A percentile compares a stretch with the other conserved stretches of the same genome.
Conservation (phyloP, 139 green algal genomes). For the Protoeuglena noctilucae region DNA sequence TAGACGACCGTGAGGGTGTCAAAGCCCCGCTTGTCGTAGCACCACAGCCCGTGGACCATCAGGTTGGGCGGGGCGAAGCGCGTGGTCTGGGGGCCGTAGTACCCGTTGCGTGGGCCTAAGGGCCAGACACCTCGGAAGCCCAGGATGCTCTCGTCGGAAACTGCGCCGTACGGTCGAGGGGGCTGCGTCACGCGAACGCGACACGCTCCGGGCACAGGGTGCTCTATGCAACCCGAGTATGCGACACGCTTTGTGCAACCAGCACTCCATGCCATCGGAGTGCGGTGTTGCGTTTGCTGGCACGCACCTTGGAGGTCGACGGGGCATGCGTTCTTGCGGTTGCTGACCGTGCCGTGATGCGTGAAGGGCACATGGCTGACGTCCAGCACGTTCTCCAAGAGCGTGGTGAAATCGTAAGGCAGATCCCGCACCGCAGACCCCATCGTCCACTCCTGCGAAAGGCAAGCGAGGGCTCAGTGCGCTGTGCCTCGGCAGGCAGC, state of each 20-base stretch:
- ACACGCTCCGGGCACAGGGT: too few species aligned
- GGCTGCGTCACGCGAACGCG: too few species aligned
- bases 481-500: too few species aligned
- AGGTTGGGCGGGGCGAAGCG: conserved; percentile 15
- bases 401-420: conserved; percentile 20
- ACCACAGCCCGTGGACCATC: conserved; percentile 29
- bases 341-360: conserved; percentile 25
- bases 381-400: conserved; percentile 33
- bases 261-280: too few species aligned
- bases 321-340: conserved; percentile 11
- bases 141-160: conserved; percentile 10
- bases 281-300: too few species aligned
- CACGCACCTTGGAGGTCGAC: too few species aligned
- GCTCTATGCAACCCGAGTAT: too few species aligned
- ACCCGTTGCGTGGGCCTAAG: conserved; percentile 18
- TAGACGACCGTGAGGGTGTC: conserved; percentile 26
- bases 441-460: neutral
- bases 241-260: too few species aligned
- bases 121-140: conserved; percentile 24
- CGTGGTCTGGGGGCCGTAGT: conserved; percentile 25
- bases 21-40: conserved; percentile 18
- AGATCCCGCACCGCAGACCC: conserved; percentile 13
- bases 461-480: too few species aligned
- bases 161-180: too few species aligned
- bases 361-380: conserved; percentile 33